Evolutionary conservation across 495 filamentous ascomycete genomes (phyloP).

Genomic region (Rhizodiscina lignyota): DNA sequence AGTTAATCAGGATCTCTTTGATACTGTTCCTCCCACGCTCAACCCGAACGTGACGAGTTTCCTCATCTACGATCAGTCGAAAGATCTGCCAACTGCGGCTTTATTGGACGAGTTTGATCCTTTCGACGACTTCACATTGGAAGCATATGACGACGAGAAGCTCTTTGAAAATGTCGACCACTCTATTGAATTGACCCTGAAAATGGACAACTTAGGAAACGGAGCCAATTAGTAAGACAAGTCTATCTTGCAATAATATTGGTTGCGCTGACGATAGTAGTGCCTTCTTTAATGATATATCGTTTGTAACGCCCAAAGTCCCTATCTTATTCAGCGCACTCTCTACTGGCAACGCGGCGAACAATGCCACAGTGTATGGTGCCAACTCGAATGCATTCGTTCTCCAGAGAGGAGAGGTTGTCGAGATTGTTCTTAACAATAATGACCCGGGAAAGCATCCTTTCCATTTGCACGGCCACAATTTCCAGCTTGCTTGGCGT

Average conservation of each 20-base stretch:
- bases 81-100: conserved; percentile 38
- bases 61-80: conserved; percentile 52
- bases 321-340: conserved; percentile 66
- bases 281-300: conserved; percentile 69
- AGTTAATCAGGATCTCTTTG: conserved; percentile 43
- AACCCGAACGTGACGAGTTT: conserved; percentile 69
- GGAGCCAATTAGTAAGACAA: conserved; percentile 61
- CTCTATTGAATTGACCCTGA: conserved; percentile 43
- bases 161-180: conserved; percentile 41
- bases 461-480: conserved; percentile 80
- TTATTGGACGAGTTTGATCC: conserved; percentile 39
- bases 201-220: conserved; percentile 55
- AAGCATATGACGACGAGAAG: conserved; percentile 44
- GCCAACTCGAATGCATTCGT: conserved; percentile 52
- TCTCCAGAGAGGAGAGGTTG: conserved; percentile 45
- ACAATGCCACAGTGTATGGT: conserved; percentile 55
- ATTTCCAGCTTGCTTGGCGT: conserved; percentile 55
- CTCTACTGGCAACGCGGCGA: conserved; percentile 42
- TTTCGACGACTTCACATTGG: conserved; percentile 58
- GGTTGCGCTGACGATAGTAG: conserved; percentile 21
- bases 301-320: conserved; percentile 57
- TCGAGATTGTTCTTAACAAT: conserved; percentile 76
- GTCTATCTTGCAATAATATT: conserved; percentile 6
- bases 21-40: conserved; percentile 41
- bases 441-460: conserved; percentile 57